Evolutionary conservation across 345 rosid genomes (phyloP).

Genomic region (Garcia nutans): DNA sequence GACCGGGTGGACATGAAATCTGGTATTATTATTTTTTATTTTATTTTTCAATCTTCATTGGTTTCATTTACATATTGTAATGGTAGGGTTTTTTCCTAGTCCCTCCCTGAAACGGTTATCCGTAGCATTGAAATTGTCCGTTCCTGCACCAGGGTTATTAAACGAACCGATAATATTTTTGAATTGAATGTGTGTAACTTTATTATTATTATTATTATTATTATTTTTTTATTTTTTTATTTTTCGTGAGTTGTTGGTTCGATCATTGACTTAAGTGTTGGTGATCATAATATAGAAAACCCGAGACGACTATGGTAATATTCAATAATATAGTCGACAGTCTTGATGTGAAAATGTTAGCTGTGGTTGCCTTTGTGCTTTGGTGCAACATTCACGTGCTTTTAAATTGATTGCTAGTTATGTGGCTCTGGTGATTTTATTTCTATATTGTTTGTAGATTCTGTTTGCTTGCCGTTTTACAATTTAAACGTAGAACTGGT

Average conservation of each 20-base stretch:
- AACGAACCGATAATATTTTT: too few species aligned
- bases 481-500: not conserved
- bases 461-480: not conserved
- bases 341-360: too few species aligned
- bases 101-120: not conserved
- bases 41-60: too few species aligned
- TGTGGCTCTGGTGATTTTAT: not conserved
- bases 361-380: not conserved
- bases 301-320: too few species aligned
- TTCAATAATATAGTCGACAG: too few species aligned
- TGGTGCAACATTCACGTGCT: not conserved
- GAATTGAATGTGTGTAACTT: too few species aligned
- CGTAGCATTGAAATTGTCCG: too few species aligned
- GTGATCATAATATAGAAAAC: not conserved
- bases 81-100: not conserved
- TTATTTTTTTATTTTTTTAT: too few species aligned
- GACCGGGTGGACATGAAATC: slow-evolving; percentile 92
- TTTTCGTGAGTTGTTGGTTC: not conserved
- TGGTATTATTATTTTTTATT: slow-evolving; percentile 40
- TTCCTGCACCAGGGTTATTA: too few species aligned
- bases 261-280: not conserved
- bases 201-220: too few species aligned
- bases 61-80: not conserved
- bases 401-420: not conserved
- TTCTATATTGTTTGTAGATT: not conserved